Base-by-base conservation (phyloP, 2,329 filamentous ascomycete genomes). In the Sclerotinia subarctica region DNA sequence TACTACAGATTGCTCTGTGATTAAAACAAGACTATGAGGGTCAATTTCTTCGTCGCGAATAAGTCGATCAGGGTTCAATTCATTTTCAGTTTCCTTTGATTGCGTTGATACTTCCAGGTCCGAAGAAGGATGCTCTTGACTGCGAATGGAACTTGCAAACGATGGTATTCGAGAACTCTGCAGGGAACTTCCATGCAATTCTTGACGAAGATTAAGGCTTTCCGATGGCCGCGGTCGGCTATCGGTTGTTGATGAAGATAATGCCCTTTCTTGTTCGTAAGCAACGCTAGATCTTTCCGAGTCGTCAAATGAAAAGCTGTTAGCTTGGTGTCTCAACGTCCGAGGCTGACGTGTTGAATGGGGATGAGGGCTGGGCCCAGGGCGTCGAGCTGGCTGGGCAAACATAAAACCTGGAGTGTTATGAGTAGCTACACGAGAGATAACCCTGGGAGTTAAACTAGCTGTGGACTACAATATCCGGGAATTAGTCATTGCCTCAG, bases 261-360 rank as follows among this genome's bases (percentile, higher is more conserved):
- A 53, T 11, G 69, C 66, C 8, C 72, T 71, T 46, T 75, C 72
- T 67, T 76, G 74, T 47, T 77, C 76, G 66, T 75, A 74, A 38
- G 73, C 73, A 58, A 71, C 73, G 69, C 74, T 77, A 21, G 75
- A 72, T 69, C 73, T 71, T 66, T 77, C 76, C 4, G 76, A 76
- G 17, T 72, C 73, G 44, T 76, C 75, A 42, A 74, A 76, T n/a
- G 78, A 78, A 67, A 77, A 78, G 59, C 74, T 78, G 44, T 78
- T 75, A 19, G 75, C 77, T 66, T 78, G 77, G 63, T 76, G 77
- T 68, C 76, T 75, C 47, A 78, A 76, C 17, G 57, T 70, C 19
- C 72, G 76, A 21, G 70, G 70, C 19, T 64, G 49, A 46, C 52
- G 59, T 24, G 44, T 54, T 47, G 69, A 58, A 13, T 42, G 64